Evolutionary conservation across 192 early-diverging fungal genomes (phyloP), one percentile per base, ranked within the genome.

Genomic region (Coemansia guatemalensis): DNA sequence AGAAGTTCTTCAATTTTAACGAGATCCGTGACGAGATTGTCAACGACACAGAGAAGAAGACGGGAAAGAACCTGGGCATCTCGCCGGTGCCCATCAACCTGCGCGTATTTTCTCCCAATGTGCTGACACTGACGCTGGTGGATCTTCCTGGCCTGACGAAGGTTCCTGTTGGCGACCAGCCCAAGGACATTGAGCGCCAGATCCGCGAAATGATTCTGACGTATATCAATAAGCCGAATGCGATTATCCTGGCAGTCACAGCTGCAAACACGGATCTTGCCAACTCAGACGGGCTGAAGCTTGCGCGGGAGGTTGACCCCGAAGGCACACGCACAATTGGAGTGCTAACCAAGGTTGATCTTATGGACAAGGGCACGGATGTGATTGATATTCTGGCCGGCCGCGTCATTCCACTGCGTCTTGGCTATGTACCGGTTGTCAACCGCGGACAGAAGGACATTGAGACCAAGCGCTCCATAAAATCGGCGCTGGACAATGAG

Each of bases 301-400:
- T 99, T 17, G 98, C 98, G 8, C 86, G 98, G 29, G 95, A 99
- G 75, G 92, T 97, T n/a, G 98, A 99, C 65, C 95, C 96, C 5
- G 98, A 99, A 56, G 98, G 93, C 79, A 83, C 95, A 25, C 88
- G 98, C 54, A 99, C 98, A 6, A 97, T 99, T 73, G 98, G 98
- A 64, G 98, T 99, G 32, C 84, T 99, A 81, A 99, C 98, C 67
- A 99, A 99, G 81, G 86, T 99, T 60, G 98, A 99, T 80, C 83
- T 99, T 61, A 99, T 99, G 98, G 98, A 99, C 82, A 84, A 88
- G 74, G 98, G 98, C 33, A 99, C 98, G 17, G 98, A 99, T 78
- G 96, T 99, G 9, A 94, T 99, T 47, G 98, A 99, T 69, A 98
- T 99, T 73, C 86, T 99, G 69, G 95, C 96, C 9, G 94, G 94